These are phyloP conservation scores for Cercospora sp. DNA, from an alignment of 2,329 filamentous ascomycete genomes.

Conservation along the genomic window DNA sequence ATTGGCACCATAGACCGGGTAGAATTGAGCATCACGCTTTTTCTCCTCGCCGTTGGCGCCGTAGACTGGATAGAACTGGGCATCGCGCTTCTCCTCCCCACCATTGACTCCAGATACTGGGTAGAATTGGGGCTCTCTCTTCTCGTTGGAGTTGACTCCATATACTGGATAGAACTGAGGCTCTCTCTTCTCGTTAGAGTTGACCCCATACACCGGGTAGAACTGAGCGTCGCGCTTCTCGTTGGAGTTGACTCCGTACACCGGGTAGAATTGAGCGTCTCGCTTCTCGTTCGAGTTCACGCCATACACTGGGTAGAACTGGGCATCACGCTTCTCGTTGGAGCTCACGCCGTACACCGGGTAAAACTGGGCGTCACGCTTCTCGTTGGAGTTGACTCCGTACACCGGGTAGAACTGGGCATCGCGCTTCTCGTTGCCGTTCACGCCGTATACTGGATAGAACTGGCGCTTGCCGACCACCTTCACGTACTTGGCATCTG, in stretches of 20 bases:
- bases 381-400: not conserved
- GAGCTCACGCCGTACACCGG: not conserved
- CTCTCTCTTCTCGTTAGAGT: not conserved
- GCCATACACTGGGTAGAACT: conserved; percentile 4
- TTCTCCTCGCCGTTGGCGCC: not conserved
- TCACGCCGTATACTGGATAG: conserved; percentile 8
- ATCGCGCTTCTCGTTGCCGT: conserved; percentile 1
- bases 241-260: not conserved
- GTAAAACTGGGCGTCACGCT: conserved; percentile 1
- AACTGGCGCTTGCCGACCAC: conserved; percentile 12
- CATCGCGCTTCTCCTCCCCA: no score
- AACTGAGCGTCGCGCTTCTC: not conserved
- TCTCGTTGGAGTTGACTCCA: no score
- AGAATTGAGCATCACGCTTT: conserved; percentile 1
- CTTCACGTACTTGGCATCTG: conserved; percentile 9
- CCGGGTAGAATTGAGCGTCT: not conserved
- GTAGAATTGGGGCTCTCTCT: no score
- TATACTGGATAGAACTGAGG: no score
- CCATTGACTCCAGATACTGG: no score
- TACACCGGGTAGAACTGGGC: conserved; percentile 6
- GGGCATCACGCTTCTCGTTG: conserved; percentile 1
- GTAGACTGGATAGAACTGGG: no score
- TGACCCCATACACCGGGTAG: not conserved
- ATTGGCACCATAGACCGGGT: not conserved
- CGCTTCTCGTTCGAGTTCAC: not conserved